Base-by-base conservation (phyloP, 495 filamentous ascomycete species). In the Talaromyces adpressus region DNA sequence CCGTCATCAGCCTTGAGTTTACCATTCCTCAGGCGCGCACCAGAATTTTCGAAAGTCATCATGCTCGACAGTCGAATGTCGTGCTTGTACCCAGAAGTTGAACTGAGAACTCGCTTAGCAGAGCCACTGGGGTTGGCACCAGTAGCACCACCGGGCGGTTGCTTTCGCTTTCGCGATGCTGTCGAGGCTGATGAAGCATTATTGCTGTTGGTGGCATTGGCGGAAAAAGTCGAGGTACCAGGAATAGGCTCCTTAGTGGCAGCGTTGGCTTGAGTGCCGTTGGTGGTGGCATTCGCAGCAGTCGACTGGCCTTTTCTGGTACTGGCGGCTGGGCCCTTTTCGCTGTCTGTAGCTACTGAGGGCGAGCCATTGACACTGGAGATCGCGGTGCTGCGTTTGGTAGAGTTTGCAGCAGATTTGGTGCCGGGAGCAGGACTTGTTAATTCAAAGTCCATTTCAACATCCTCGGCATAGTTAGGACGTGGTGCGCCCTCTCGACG, bases 381-480 rank as follows among this genome's bases (percentile, higher is more conserved):
- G 12, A 71, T 62, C 14, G 72, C 64, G 58, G 66, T 75, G 54
- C 75, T 77, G 57, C 79, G 77, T 67, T 79, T 78, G 25, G 69
- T 69, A 34, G 82, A 80, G 72, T 82, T 86, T 61, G 77, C 62
- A 32, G 66, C 63, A 56, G 52, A 56, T 27, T 56, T 63, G 65
- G 76, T 25, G n/a, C 20, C 47, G 23, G 62, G 41, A n/a, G 62
- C 53, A 67, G 72, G 68, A 41, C 71, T 78, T 67, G 65, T 82
- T 75, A 70, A 76, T 65, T 84, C 86, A 71, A 89, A 82, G 65
- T 98, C 95, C 66, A 91, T 77, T 69, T 97, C 94, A 70, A 89
- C 89, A 75, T 98, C 95, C 77, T 98, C 94, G 32, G 94, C 95
- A 75, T 98, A 98, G 73, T 98, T 98, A 56, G 88, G 86, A 65